Evolutionary conservation across 225 moss, liverwort and hornwort species (phyloP), one percentile per base, ranked within the genome.

Genomic region (Marchantia polymorpha): DNA sequence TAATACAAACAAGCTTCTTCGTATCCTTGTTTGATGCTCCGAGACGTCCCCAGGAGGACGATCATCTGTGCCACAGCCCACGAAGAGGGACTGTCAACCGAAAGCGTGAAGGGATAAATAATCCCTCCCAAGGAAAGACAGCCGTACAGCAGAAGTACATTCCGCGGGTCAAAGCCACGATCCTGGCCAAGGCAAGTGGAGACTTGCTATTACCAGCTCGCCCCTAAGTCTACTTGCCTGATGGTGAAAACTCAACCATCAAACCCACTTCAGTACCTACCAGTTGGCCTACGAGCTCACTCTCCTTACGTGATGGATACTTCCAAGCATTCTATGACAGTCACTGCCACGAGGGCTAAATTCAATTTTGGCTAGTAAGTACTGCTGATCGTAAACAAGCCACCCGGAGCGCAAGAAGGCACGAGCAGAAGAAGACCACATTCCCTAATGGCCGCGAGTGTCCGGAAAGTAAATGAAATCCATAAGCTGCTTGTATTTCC

Each of bases 1-100:
- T 27, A 73, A 53, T 73, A 73, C 53, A 73, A 73, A 55, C 53
- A 73, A 73, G 73, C n/a, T 71, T n/a, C 9, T 47, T 49, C 20
- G 15, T 39, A 39, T 54, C 73, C 52, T 54, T 73, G 73, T 73
- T 17, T 27, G 53, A 54, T 73, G 73, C 73, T 73, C 73, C 73
- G 53, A 54, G 50, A 46, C 39, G 10, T 71, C 48, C 51, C 50
- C 71, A 71, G 49, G 46, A 71, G 71, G 71, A n/a, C 46, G 73
- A 54, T 53, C 23, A 19, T 47, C 46, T 29, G 25, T 8, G 53
- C 12, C 22, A 16, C 53, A 26, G 13, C 72, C 49, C 72, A 50
- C 72, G 52, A n/a, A 55, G 54, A 16, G 27, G 7, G 15, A 0
- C 73, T 73, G 53, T 12, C 26, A 54, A 23, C 52, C 54, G 12